These are phyloP conservation scores for Astraeus odoratus DNA, from an alignment of 768 basidiomycete species.

Conservation along the genomic window DNA sequence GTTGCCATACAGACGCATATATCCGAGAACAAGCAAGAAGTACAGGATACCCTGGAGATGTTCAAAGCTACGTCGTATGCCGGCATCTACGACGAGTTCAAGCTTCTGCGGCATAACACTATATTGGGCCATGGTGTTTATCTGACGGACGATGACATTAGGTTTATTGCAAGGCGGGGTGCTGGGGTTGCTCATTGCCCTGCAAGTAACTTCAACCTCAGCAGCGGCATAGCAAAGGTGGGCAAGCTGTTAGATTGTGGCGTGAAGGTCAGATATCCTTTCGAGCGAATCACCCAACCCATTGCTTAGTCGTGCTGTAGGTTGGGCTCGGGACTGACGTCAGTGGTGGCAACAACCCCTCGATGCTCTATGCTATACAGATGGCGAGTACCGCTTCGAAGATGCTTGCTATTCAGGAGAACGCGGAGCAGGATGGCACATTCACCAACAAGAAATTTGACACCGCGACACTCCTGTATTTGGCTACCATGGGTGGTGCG, in stretches of 20 bases:
- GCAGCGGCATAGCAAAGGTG: conserved; percentile 78
- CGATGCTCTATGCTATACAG: conserved; percentile 70
- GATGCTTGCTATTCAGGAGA: conserved; percentile 48
- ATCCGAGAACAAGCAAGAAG: conserved; percentile 74
- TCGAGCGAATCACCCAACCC: background rate
- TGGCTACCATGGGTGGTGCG: conserved; percentile 91
- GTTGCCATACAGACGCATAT: conserved; percentile 91
- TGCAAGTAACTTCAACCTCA: conserved; percentile 86
- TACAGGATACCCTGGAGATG: conserved; percentile 54
- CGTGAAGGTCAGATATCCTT: conserved; percentile 57
- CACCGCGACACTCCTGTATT: conserved; percentile 72
- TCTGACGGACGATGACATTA: conserved; percentile 65
- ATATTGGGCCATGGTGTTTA: conserved; percentile 86
- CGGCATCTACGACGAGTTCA: conserved; percentile 72
- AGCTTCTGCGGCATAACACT: conserved; percentile 72
- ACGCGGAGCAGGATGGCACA: no score
- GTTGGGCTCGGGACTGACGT: conserved; percentile 94
- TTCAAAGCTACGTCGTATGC: conserved; percentile 74
- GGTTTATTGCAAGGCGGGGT: conserved; percentile 53
- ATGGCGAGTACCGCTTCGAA: conserved; percentile 80
- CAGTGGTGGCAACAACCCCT: conserved; percentile 80
- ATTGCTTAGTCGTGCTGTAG: conserved; percentile 31
- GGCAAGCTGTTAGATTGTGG: conserved; percentile 75
- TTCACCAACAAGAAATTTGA: conserved; percentile 62
- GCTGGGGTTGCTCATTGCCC: conserved; percentile 92